Percentiles rank a stretch among this genome's conserved stretches.
Evolutionary conservation across 306 rosid species (phyloP).

Genomic region (Quercus engelmannii): DNA sequence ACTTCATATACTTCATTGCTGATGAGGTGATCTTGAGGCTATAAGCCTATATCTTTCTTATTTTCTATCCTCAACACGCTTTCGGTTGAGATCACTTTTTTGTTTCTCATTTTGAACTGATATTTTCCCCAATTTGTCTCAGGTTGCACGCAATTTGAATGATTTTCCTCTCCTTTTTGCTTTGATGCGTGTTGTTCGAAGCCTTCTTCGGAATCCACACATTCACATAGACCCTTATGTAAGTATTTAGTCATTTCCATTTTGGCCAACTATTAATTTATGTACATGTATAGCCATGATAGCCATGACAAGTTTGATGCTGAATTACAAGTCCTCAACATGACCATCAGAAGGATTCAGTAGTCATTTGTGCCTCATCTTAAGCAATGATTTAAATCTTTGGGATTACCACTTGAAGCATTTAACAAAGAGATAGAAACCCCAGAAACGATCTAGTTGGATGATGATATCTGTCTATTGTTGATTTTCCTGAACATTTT

Average conservation of each 20-base stretch:
- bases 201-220: constrained; percentile 80
- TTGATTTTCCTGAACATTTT: background rate
- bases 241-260: constrained; percentile 30
- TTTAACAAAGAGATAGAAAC: background rate
- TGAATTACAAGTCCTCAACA: background rate
- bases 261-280: background rate
- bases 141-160: constrained; percentile 63
- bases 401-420: background rate
- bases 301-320: background rate
- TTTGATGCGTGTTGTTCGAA: constrained; percentile 71
- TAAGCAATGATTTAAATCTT: background rate
- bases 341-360: background rate
- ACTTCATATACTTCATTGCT: constrained; percentile 67
- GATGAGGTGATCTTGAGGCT: constrained; percentile 61
- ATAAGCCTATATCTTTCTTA: constrained; percentile 3
- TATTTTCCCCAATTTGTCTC: constrained; percentile 32
- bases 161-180: constrained; percentile 55
- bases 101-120: constrained; percentile 17
- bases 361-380: background rate
- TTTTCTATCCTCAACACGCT: constrained; percentile 5
- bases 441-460: background rate
- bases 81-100: constrained; percentile 9
- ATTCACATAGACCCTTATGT: constrained; percentile 88
- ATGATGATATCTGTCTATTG: background rate
- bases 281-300: constrained; percentile 9